Conservation (phyloP, 2,329 filamentous ascomycete genomes). For the Penicillium griseofulvum region DNA sequence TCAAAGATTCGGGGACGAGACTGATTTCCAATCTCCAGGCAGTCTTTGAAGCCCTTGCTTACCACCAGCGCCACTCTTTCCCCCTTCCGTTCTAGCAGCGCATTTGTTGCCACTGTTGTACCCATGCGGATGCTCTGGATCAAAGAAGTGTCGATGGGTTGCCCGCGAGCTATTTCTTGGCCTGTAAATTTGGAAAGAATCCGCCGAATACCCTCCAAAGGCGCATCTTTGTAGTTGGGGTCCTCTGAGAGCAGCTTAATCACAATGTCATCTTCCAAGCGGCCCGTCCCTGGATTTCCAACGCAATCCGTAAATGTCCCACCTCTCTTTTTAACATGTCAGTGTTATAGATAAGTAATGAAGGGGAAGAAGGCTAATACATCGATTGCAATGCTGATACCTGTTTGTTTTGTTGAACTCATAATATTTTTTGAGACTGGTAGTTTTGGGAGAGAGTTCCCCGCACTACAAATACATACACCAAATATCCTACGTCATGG, state of each 20-base stretch:
- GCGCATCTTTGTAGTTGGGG: constrained; percentile 86
- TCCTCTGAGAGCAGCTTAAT: constrained; percentile 90
- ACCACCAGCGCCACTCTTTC: constrained; percentile 85
- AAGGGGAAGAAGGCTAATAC: constrained; percentile 3
- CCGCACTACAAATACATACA: too few species aligned
- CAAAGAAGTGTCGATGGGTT: constrained; percentile 73
- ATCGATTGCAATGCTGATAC: constrained; percentile 26
- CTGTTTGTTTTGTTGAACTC: constrained; percentile 6
- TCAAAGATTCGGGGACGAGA: constrained; percentile 88
- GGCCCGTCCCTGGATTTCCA: constrained; percentile 56
- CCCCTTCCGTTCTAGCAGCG: constrained; percentile 83
- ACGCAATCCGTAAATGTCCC: constrained; percentile 27
- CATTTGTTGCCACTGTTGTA: constrained; percentile 92
- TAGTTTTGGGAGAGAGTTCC: too few species aligned
- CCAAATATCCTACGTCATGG: background rate
- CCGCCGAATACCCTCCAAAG: constrained; percentile 84
- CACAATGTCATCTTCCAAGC: constrained; percentile 66
- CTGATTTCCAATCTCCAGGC: constrained; percentile 86
- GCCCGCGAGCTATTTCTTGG: constrained; percentile 73
- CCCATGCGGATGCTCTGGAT: constrained; percentile 96
- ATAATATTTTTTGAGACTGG: background rate
- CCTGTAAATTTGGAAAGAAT: constrained; percentile 75
- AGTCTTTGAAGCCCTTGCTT: constrained; percentile 84
- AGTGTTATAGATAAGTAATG: background rate
- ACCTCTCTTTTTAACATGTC: constrained; percentile 15